These are phyloP conservation scores for Tricholoma saponaceum DNA, from an alignment of 768 basidiomycete genomes.

Conservation along the genomic window DNA sequence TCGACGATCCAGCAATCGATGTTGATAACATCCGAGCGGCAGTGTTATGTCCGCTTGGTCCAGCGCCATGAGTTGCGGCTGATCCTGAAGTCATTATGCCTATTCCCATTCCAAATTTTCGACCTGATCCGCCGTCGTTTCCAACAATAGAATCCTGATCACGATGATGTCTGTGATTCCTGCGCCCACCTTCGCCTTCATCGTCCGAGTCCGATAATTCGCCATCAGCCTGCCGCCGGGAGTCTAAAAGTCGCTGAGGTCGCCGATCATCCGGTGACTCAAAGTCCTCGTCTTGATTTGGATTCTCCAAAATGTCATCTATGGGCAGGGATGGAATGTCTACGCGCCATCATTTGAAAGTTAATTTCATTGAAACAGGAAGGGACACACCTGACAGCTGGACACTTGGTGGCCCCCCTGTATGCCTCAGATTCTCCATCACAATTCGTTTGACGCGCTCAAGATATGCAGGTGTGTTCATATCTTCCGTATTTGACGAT, in stretches of 20 bases:
- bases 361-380: constrained; percentile 1
- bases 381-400: constrained; percentile 70
- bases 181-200: constrained; percentile 86
- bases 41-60: constrained; percentile 70
- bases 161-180: constrained; percentile 59
- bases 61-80: constrained; percentile 62
- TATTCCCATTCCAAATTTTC: constrained; percentile 62
- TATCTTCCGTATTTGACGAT: constrained; percentile 90
- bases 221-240: constrained; percentile 76
- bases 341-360: constrained; percentile 25
- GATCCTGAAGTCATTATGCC: constrained; percentile 63
- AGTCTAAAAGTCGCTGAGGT: constrained; percentile 74
- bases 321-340: constrained; percentile 84
- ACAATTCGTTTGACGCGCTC: constrained; percentile 91
- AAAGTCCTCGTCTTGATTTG: constrained; percentile 78
- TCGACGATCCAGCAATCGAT: constrained; percentile 17
- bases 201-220: constrained; percentile 98
- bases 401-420: constrained; percentile 86
- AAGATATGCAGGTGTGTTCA: constrained; percentile 90
- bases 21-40: constrained; percentile 40
- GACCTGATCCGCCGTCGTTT: constrained; percentile 37
- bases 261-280: constrained; percentile 74
- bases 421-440: constrained; percentile 83
- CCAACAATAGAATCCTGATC: constrained; percentile 47
- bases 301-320: constrained; percentile 80